A percentile compares a stretch with the other conserved stretches of the same genome.
Evolutionary conservation across 306 rosid species (phyloP).

Genomic region (Sesbania bispinosa): DNA sequence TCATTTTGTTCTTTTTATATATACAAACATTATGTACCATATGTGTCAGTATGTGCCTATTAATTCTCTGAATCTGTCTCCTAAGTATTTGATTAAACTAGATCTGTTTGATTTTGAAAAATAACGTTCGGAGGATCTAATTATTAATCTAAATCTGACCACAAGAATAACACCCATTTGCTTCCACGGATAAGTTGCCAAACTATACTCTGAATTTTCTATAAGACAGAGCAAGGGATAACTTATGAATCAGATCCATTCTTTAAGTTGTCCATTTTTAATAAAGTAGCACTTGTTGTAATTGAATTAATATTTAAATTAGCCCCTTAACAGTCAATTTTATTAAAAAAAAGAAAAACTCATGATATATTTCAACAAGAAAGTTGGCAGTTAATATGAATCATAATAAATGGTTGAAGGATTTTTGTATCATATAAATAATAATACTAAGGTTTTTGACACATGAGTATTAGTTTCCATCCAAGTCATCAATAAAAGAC

Average conservation of each 20-base stretch:
- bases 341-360: background rate
- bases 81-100: background rate
- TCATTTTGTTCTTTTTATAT: background rate
- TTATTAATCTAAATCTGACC: background rate
- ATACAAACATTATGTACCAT: background rate
- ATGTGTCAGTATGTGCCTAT: background rate
- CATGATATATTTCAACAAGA: background rate
- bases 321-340: background rate
- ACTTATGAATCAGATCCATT: background rate
- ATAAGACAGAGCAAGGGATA: background rate
- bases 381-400: background rate
- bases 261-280: background rate
- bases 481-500: too few species aligned
- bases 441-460: too few species aligned
- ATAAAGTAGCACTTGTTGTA: background rate
- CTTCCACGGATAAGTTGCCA: background rate
- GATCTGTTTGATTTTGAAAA: background rate
- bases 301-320: background rate
- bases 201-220: background rate
- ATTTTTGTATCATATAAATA: too few species aligned
- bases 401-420: background rate
- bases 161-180: background rate
- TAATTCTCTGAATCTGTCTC: slow-evolving; percentile 19
- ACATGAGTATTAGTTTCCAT: too few species aligned
- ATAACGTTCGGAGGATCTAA: background rate